phyloP scores from a whole-genome alignment of 1,284 basidiomycete genomes.

The Cystobasidium slooffiae region DNA sequence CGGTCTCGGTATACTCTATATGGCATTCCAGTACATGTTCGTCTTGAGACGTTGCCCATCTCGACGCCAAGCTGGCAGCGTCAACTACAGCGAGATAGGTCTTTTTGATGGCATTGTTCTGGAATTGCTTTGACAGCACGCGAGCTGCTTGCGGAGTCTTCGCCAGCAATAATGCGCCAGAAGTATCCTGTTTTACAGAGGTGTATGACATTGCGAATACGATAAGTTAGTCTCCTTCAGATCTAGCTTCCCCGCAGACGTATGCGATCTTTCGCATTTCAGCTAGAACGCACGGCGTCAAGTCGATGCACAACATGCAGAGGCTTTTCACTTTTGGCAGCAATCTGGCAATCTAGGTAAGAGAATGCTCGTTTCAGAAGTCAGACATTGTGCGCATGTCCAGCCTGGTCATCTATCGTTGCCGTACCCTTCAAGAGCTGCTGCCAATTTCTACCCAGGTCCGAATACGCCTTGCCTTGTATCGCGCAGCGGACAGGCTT shows the following conservation, averaged over 20 bases:
- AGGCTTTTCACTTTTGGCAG: neutral
- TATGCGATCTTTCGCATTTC: neutral
- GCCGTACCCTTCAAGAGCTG: slow-evolving; percentile 16
- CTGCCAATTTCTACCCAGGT: slow-evolving; percentile 23
- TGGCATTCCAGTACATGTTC: slow-evolving; percentile 7
- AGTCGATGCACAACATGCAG: slow-evolving; percentile 39
- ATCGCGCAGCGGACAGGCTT: slow-evolving; percentile 42
- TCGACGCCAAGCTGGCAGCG: neutral
- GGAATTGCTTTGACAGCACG: slow-evolving; percentile 15
- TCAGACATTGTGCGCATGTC: neutral
- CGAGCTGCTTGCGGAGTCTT: slow-evolving; percentile 24
- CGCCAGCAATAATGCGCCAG: slow-evolving; percentile 38
- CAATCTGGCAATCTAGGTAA: slow-evolving; percentile 3
- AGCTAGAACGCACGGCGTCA: slow-evolving; percentile 27
- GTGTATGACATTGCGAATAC: neutral
- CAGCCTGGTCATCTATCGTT: neutral
- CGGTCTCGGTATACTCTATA: slow-evolving; percentile 12
- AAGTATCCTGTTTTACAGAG: slow-evolving; percentile 21
- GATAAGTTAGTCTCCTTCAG: neutral
- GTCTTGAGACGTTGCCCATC: neutral
- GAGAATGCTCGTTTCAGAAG: neutral
- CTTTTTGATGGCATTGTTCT: slow-evolving; percentile 12
- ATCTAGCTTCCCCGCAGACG: neutral
- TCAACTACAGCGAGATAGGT: slow-evolving; percentile 35
- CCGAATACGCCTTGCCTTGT: slow-evolving; percentile 20